Percentiles rank a stretch among this genome's conserved stretches.
Evolutionary conservation across 805 yeast species (phyloP).

Genomic region (Candida tallmaniae): DNA sequence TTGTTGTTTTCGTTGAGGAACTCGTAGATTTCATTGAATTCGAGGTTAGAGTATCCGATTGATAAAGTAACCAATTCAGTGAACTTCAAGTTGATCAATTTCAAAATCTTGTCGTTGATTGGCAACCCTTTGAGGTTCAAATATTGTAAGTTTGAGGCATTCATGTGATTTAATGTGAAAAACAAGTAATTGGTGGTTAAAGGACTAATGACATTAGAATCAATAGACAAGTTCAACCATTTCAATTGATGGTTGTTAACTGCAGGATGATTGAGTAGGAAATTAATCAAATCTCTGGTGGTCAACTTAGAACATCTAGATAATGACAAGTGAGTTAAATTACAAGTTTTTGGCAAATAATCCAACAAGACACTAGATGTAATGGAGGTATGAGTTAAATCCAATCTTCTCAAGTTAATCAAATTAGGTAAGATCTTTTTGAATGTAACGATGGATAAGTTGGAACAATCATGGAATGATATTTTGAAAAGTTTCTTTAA

Average conservation of each 20-base stretch:
- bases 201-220: constrained; percentile 58
- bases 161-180: constrained; percentile 39
- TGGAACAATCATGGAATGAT: constrained; percentile 87
- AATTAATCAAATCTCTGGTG: constrained; percentile 65
- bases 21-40: constrained; percentile 32
- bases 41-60: constrained; percentile 35
- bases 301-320: constrained; percentile 55
- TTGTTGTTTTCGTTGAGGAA: constrained; percentile 22
- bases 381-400: constrained; percentile 76
- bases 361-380: constrained; percentile 55
- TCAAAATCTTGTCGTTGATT: constrained; percentile 36
- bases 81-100: constrained; percentile 36
- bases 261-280: constrained; percentile 70
- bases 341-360: constrained; percentile 49
- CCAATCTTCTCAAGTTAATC: constrained; percentile 58
- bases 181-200: constrained; percentile 47
- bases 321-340: constrained; percentile 71
- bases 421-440: constrained; percentile 54
- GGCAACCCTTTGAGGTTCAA: constrained; percentile 67
- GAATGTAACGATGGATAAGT: constrained; percentile 56
- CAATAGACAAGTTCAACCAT: constrained; percentile 67
- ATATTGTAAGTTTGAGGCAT: constrained; percentile 42
- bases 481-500: constrained; percentile 36
- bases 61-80: constrained; percentile 39
- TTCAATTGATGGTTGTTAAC: constrained; percentile 42